Percentiles rank a stretch among this genome's conserved stretches.
Evolutionary conservation across 805 yeast genomes (phyloP).

Genomic region (Nematodospora valgi): DNA sequence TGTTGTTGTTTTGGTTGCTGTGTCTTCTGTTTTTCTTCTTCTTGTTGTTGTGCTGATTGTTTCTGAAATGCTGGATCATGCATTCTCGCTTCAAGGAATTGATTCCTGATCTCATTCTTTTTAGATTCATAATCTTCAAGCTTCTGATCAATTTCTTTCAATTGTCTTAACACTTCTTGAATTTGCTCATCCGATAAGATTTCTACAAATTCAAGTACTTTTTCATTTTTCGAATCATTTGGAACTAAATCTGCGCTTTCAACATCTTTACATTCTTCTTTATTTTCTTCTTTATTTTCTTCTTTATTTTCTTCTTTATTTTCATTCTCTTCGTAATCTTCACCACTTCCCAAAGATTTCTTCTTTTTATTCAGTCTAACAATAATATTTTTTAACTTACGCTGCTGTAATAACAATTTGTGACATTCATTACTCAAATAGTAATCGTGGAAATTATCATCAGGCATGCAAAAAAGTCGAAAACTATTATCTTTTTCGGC

Average conservation of each 20-base stretch:
- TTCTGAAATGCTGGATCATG: conserved; percentile 8
- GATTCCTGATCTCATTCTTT: conserved; percentile 32
- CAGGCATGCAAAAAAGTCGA: conserved; percentile 76
- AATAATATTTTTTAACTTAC: conserved; percentile 49
- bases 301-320: conserved; percentile 12
- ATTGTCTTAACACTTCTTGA: conserved; percentile 28
- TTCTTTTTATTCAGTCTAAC: conserved; percentile 41
- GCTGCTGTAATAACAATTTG: conserved; percentile 55
- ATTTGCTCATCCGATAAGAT: conserved; percentile 30
- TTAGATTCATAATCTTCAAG: conserved; percentile 34
- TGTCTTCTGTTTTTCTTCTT: conserved; percentile 9
- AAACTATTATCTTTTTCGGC: conserved; percentile 71
- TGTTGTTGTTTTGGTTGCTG: conserved; percentile 14
- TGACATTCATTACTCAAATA: conserved; percentile 68
- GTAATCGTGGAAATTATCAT: conserved; percentile 78
- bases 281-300: too few species aligned
- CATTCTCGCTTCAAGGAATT: conserved; percentile 21
- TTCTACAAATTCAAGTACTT: conserved; percentile 15
- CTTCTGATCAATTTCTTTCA: conserved; percentile 34
- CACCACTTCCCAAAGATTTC: conserved; percentile 17
- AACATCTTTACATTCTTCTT: conserved; percentile 15
- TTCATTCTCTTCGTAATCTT: conserved; percentile 7
- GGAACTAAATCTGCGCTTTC: conserved; percentile 11
- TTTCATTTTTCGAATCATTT: background rate
- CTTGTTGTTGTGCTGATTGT: conserved; percentile 7